Evolutionary conservation across 2,329 filamentous ascomycete species (phyloP).

Genomic region (Dryadomyces sulphureus): DNA sequence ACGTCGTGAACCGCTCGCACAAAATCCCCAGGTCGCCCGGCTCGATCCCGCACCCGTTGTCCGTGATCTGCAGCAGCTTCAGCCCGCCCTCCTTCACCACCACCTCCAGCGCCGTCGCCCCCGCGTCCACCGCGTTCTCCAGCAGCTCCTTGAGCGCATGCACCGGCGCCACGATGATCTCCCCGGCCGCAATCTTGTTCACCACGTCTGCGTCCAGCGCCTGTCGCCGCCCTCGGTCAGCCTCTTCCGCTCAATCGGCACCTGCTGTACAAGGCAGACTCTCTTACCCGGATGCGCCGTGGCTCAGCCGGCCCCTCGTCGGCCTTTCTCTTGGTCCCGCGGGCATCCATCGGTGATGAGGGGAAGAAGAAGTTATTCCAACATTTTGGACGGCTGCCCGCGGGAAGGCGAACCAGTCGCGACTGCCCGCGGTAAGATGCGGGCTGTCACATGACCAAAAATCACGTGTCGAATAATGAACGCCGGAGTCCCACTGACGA

Average conservation of each 20-base stretch:
- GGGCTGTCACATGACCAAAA: no score
- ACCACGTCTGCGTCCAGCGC: conserved; percentile 84
- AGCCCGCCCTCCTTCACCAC: conserved; percentile 88
- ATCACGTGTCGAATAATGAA: no score
- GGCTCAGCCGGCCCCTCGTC: no score
- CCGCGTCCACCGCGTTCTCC: conserved; percentile 96
- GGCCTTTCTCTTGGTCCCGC: no score
- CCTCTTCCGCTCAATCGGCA: background rate
- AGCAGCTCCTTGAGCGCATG: conserved; percentile 94
- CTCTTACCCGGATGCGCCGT: no score
- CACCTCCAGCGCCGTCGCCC: conserved; percentile 79
- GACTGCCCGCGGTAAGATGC: no score
- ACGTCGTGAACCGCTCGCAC: conserved; percentile 93
- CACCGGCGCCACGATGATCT: conserved; percentile 95
- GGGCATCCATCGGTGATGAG: no score
- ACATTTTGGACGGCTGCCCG: no score
- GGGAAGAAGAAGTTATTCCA: no score
- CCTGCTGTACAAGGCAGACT: no score
- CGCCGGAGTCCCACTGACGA: no score
- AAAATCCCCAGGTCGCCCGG: conserved; percentile 84
- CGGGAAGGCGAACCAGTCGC: no score
- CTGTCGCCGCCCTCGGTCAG: conserved; percentile 23
- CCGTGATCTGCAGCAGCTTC: conserved; percentile 90
- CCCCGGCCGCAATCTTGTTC: conserved; percentile 95
- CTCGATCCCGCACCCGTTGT: conserved; percentile 95